Conservation (phyloP, 2,329 filamentous ascomycete species). For the Aspergillus sp. region DNA sequence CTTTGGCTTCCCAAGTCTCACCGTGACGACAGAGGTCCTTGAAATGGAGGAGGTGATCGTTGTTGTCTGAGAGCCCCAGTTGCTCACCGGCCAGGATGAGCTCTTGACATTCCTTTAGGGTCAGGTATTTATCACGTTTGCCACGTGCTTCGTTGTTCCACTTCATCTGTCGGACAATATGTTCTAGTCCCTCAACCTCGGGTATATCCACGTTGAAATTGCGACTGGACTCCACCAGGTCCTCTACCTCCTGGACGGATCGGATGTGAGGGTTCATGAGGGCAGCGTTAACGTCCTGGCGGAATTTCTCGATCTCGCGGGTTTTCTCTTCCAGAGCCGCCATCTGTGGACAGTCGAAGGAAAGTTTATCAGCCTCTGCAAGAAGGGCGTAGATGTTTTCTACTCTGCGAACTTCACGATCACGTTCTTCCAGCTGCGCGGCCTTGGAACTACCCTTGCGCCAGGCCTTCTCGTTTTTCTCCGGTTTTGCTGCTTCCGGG, state of each 20-base stretch:
- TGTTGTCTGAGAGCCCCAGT: slow-evolving; percentile 71
- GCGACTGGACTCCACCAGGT: slow-evolving; percentile 83
- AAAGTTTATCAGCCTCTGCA: slow-evolving; percentile 75
- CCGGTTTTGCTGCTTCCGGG: slow-evolving; percentile 94
- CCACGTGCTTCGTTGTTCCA: slow-evolving; percentile 79
- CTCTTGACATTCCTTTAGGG: slow-evolving; percentile 71
- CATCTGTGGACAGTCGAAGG: slow-evolving; percentile 92
- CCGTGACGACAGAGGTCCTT: slow-evolving; percentile 72
- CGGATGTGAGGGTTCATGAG: slow-evolving; percentile 62
- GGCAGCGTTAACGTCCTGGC: slow-evolving; percentile 66
- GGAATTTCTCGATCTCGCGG: slow-evolving; percentile 78
- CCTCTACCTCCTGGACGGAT: slow-evolving; percentile 73
- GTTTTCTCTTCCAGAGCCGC: slow-evolving; percentile 77
- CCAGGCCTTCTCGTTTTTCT: slow-evolving; percentile 86
- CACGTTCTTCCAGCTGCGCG: slow-evolving; percentile 76
- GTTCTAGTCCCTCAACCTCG: slow-evolving; percentile 77
- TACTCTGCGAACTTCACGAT: slow-evolving; percentile 80
- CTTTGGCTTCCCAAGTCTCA: slow-evolving; percentile 87
- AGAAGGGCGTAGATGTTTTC: slow-evolving; percentile 84
- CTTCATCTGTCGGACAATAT: slow-evolving; percentile 74
- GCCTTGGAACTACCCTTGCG: slow-evolving; percentile 67
- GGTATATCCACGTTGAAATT: slow-evolving; percentile 88
- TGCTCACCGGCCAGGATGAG: slow-evolving; percentile 74
- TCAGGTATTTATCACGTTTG: slow-evolving; percentile 62
- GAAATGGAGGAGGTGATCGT: slow-evolving; percentile 73